Conservation (phyloP, 176 grass and related monocot genomes). For the Zea luxurians region DNA sequence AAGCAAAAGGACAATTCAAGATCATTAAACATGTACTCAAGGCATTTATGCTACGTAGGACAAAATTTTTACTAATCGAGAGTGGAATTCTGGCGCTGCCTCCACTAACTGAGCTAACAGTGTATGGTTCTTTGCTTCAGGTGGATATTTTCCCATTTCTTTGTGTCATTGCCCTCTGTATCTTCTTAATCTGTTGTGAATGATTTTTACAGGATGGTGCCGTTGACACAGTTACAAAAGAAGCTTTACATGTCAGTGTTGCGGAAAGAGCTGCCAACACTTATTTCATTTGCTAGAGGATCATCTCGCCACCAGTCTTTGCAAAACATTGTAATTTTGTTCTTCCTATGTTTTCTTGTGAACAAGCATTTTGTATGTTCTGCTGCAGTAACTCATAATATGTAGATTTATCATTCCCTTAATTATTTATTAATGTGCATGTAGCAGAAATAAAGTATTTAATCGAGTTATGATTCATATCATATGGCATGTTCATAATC, state of each 20-base stretch:
- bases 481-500: slow-evolving; percentile 14
- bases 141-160: background rate
- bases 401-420: background rate
- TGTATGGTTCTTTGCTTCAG: slow-evolving; percentile 55
- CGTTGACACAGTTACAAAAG: slow-evolving; percentile 76
- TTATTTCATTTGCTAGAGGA: slow-evolving; percentile 77
- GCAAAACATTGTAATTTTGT: slow-evolving; percentile 84
- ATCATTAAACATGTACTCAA: slow-evolving; percentile 75
- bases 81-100: slow-evolving; percentile 70
- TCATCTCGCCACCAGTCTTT: slow-evolving; percentile 68
- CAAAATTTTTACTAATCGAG: slow-evolving; percentile 77
- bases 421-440: background rate
- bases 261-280: slow-evolving; percentile 84
- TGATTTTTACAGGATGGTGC: slow-evolving; percentile 64
- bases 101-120: slow-evolving; percentile 85
- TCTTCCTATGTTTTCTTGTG: background rate
- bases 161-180: slow-evolving; percentile 25
- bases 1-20: slow-evolving; percentile 69
- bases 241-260: slow-evolving; percentile 83
- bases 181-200: slow-evolving; percentile 28
- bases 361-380: slow-evolving; percentile 20
- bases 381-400: background rate
- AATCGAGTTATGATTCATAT: slow-evolving; percentile 7
- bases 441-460: slow-evolving; percentile 33
- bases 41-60: slow-evolving; percentile 92